Conservation (phyloP, 2,329 filamentous ascomycete genomes). For the Claviceps sorghi region DNA sequence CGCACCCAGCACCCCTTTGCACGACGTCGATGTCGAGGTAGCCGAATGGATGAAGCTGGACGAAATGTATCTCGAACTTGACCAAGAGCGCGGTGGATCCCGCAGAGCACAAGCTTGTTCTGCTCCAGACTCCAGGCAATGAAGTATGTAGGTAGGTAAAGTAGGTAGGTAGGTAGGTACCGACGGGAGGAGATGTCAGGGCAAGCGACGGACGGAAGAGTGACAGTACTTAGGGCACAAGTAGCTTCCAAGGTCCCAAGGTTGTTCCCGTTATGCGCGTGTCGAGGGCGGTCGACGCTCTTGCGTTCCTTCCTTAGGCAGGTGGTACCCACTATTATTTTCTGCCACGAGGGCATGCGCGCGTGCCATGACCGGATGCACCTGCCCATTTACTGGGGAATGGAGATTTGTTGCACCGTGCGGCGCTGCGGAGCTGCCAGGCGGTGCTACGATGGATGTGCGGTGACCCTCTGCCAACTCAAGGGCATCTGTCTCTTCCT, state of each 20-base stretch:
- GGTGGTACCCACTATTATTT: slow-evolving; percentile 16
- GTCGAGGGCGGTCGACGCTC: slow-evolving; percentile 21
- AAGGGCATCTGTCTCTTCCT: too few relatives aligned
- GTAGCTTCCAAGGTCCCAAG: slow-evolving; percentile 19
- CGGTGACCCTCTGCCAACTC: too few relatives aligned
- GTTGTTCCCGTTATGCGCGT: slow-evolving; percentile 3
- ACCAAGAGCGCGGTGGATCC: slow-evolving; percentile 3
- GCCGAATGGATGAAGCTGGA: slow-evolving; percentile 1
- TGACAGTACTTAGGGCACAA: slow-evolving; percentile 24
- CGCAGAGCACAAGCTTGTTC: slow-evolving; percentile 6
- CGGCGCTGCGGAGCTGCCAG: too few relatives aligned
- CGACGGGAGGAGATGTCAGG: slow-evolving; percentile 11
- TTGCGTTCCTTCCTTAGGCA: slow-evolving; percentile 11
- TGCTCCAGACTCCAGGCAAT: slow-evolving; percentile 4
- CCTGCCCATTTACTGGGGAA: not conserved
- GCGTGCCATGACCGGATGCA: not conserved
- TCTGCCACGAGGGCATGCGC: slow-evolving; percentile 5
- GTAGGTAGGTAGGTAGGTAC: too few relatives aligned
- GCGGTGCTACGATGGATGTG: too few relatives aligned
- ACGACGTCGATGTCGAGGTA: slow-evolving; percentile 3
- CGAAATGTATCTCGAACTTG: slow-evolving; percentile 1
- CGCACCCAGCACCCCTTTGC: slow-evolving; percentile 1
- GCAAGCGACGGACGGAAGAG: slow-evolving; percentile 6
- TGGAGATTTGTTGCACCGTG: too few relatives aligned
- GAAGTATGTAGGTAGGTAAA: too few relatives aligned